phyloP scores from a whole-genome alignment of 768 basidiomycete genomes.

The Exidia glandulosa region DNA sequence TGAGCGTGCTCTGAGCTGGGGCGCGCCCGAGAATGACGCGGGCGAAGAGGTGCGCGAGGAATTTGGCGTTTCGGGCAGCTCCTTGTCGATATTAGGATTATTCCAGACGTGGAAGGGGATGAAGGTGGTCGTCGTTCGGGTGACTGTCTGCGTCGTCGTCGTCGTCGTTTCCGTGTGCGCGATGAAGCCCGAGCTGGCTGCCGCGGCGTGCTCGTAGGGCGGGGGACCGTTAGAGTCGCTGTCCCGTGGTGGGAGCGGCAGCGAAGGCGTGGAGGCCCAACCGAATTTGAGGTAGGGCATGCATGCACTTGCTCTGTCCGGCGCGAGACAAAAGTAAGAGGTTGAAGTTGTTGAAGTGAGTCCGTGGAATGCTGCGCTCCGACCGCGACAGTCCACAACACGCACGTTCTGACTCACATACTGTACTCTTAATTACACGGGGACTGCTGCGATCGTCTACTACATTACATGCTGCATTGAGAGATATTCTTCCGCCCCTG shows the following conservation, averaged over 20 bases:
- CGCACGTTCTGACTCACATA: too few species aligned
- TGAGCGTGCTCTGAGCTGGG: background rate
- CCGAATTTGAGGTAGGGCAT: background rate
- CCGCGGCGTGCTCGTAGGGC: slow-evolving; percentile 20
- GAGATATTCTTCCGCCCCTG: too few species aligned
- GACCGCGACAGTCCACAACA: too few species aligned
- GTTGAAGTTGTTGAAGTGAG: too few species aligned
- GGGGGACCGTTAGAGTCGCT: slow-evolving; percentile 21
- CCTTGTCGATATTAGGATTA: slow-evolving; percentile 34
- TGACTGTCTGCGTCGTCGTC: slow-evolving; percentile 40
- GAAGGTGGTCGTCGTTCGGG: slow-evolving; percentile 38
- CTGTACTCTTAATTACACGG: too few species aligned
- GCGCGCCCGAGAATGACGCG: too few species aligned
- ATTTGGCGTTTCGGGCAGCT: slow-evolving; percentile 35
- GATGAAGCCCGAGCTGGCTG: background rate
- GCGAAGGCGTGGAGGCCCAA: background rate
- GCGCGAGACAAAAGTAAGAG: too few species aligned
- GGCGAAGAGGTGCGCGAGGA: background rate
- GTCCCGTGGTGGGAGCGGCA: slow-evolving; percentile 10
- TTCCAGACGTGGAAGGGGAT: slow-evolving; percentile 60
- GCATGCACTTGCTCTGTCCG: background rate
- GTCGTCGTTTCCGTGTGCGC: background rate
- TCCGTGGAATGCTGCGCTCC: too few species aligned
- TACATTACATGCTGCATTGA: too few species aligned
- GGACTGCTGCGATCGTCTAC: too few species aligned